Evolutionary conservation across 371 early-diverging fungal species (phyloP), one percentile per base, ranked within the genome.

Genomic region (Rhizopus microsporus): DNA sequence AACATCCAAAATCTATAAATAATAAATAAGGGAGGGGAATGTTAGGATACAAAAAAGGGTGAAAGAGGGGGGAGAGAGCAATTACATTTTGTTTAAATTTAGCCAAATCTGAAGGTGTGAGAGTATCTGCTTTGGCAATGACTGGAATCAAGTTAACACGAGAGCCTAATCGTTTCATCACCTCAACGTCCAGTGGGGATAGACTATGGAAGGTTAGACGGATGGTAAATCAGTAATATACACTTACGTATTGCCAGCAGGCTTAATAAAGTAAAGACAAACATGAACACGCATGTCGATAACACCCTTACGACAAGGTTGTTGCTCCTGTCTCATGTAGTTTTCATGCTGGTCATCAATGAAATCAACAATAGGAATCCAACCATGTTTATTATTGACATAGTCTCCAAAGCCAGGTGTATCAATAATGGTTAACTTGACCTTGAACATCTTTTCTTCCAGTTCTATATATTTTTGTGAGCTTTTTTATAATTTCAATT

Each of bases 281-380:
- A 85, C 92, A 75, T 94, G 92, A 40, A 95, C 90, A 55, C 97
- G 85, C 82, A 90, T 84, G 77, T 95, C 99, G 57, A 91, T 87
- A 31, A 88, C 77, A 49, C 88, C 86, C 54, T 88, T 82, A 57
- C 96, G 85, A 60, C 86, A 82, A 33, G 88, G 84, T 59, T 87
- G 84, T 52, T 83, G 80, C 63, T 94, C 88, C 69, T 93, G 92
- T 68, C 88, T 84, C 86, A 97, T 87, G 66, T 93, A 93, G 47
- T 82, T 86, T 65, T 91, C 93, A 81, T 95, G 94, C 77, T 95
- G 96, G 58, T 93, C 93, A 69, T 96, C 94, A 56, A 99, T 86
- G 74, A 95, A 97, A 52, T 96, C 93, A 40, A 97, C 83, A 57
- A 97, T 91, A 15, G 98, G 95, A 43, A 88, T 88, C 95, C 95